phyloP scores from a whole-genome alignment of 331 rosid species.

The Telfairia occidentalis region DNA sequence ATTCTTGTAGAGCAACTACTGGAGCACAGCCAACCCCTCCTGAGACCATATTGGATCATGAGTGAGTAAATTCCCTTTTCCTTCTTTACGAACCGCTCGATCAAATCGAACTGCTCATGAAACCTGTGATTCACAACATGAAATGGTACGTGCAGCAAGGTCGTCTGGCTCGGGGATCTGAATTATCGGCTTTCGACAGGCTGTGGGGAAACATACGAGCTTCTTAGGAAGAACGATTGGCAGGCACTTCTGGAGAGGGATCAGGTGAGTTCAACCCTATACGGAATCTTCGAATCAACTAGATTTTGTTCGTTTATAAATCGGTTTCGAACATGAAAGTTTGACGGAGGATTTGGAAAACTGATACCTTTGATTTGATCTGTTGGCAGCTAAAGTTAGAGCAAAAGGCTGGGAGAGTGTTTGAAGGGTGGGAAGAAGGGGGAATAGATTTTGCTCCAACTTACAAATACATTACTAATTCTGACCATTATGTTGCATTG shows the following conservation, averaged over 20 bases:
- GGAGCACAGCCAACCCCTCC: conserved; percentile 26
- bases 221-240: conserved; percentile 60
- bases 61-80: conserved; percentile 29
- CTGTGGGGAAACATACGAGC: conserved; percentile 44
- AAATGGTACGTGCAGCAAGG: conserved; percentile 32
- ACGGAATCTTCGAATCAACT: background rate
- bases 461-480: conserved; percentile 76
- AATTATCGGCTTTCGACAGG: conserved; percentile 69
- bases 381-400: conserved; percentile 56
- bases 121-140: background rate
- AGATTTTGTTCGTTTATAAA: background rate
- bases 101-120: background rate
- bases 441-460: conserved; percentile 75
- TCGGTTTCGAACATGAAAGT: background rate
- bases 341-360: background rate
- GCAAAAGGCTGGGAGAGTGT: conserved; percentile 75
- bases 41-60: conserved; percentile 55
- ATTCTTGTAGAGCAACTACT: conserved; percentile 18
- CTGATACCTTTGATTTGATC: background rate
- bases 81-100: background rate
- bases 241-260: conserved; percentile 69
- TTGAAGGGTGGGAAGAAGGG: conserved; percentile 91
- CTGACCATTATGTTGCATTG: conserved; percentile 58
- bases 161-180: conserved; percentile 94
- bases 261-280: conserved; percentile 39